These are phyloP conservation scores for Backusella westeae DNA, from an alignment of 192 early-diverging fungal species.

Conservation along the genomic window DNA sequence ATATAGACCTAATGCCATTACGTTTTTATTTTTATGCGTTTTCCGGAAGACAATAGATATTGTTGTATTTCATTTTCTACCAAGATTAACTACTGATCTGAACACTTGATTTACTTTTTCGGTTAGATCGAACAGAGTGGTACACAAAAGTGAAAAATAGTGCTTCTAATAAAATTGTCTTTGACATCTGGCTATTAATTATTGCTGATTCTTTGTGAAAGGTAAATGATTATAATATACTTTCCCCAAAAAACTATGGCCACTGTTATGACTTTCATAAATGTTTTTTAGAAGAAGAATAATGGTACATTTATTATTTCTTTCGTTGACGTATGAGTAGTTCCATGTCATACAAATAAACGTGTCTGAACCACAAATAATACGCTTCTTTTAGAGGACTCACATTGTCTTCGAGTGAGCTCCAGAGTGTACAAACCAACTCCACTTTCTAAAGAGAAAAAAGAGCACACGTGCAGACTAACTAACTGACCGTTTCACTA, in stretches of 20 bases:
- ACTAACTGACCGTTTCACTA: not conserved
- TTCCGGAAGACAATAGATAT: not conserved
- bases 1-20: not conserved
- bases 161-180: not conserved
- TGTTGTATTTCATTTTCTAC: not conserved
- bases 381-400: not conserved
- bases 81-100: not conserved
- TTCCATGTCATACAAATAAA: not conserved
- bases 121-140: not conserved
- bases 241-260: not conserved
- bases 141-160: not conserved
- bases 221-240: not conserved
- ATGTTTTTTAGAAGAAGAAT: not conserved
- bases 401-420: not conserved
- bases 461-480: not conserved
- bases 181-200: not conserved
- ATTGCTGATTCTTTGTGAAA: not conserved
- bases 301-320: not conserved
- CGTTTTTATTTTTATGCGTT: not conserved
- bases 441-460: not conserved
- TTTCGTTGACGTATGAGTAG: not conserved
- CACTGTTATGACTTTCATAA: not conserved
- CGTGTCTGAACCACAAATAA: not conserved
- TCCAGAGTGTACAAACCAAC: not conserved
- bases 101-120: not conserved